Percentiles rank a stretch among this genome's conserved stretches.
phyloP scores from a whole-genome alignment of 2,329 filamentous ascomycete species.

The Beauveria bassiana region DNA sequence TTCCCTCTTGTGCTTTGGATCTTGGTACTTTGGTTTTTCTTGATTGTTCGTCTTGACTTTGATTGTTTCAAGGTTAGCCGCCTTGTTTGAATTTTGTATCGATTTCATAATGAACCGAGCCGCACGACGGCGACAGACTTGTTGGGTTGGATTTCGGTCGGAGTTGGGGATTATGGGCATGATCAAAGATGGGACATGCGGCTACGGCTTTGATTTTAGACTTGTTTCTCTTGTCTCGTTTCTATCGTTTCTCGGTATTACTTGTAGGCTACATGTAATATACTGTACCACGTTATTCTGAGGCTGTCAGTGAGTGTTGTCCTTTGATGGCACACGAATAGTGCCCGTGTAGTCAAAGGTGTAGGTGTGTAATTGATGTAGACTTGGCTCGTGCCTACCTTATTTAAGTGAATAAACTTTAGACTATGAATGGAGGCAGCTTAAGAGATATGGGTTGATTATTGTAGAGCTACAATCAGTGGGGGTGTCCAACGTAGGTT shows the following conservation, averaged over 20 bases:
- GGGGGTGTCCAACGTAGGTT: no score
- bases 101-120: not conserved
- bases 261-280: not conserved
- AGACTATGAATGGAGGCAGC: no score
- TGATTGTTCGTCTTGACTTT: not conserved
- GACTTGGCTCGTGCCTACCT: no score
- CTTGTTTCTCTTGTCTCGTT: not conserved
- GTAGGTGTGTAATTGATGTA: not conserved
- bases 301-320: not conserved
- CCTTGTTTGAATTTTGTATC: not conserved
- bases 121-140: conserved; percentile 7
- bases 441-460: no score
- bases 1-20: not conserved
- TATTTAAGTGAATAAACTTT: no score
- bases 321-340: not conserved
- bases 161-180: not conserved
- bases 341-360: not conserved
- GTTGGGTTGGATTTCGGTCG: not conserved
- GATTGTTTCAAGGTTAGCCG: no score
- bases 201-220: not conserved
- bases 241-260: not conserved
- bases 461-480: no score
- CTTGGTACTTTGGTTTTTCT: not conserved
- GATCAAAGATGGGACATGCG: not conserved
- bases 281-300: not conserved